Evolutionary conservation across 108 stramenopile species (phyloP).

Genomic region (Schizochytrium sp.): DNA sequence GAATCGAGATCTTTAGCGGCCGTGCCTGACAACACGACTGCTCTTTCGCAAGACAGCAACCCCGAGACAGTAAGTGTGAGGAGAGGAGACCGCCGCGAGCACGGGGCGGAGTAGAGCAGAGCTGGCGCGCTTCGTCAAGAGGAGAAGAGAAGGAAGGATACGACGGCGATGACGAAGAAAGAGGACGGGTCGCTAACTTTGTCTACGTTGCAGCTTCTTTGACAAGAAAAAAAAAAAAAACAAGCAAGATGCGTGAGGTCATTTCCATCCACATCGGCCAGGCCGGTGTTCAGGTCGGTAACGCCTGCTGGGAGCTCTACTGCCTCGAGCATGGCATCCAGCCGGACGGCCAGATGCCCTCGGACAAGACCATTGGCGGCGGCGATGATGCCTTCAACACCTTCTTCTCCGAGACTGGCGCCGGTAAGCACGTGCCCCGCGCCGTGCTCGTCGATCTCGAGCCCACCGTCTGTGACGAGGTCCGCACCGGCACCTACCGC

Average conservation of each 20-base stretch:
- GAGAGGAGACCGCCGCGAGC: too few species aligned
- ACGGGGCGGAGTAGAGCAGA: too few species aligned
- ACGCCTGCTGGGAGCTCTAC: slow-evolving; percentile 96
- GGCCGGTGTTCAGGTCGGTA: slow-evolving; percentile 89
- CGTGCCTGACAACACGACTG: too few species aligned
- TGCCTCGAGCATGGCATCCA: slow-evolving; percentile 95
- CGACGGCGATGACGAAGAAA: too few species aligned
- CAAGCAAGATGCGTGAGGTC: slow-evolving; percentile 47
- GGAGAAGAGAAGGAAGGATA: too few species aligned
- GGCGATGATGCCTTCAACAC: slow-evolving; percentile 84
- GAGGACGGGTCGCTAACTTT: too few species aligned
- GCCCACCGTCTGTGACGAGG: slow-evolving; percentile 62
- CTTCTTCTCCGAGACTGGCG: slow-evolving; percentile 46
- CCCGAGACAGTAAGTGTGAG: too few species aligned
- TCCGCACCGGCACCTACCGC: slow-evolving; percentile 74
- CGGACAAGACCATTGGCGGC: slow-evolving; percentile 31
- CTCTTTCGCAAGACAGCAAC: too few species aligned
- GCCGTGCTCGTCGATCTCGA: slow-evolving; percentile 40
- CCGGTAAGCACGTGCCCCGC: slow-evolving; percentile 44
- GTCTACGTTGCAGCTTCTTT: too few species aligned
- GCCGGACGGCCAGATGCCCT: slow-evolving; percentile 84
- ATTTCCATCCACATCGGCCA: slow-evolving; percentile 58
- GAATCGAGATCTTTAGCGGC: too few species aligned
- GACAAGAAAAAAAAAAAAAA: too few species aligned
- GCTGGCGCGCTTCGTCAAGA: too few species aligned